Conservation (phyloP, 495 filamentous ascomycete genomes). For the Penicillium canariense region DNA sequence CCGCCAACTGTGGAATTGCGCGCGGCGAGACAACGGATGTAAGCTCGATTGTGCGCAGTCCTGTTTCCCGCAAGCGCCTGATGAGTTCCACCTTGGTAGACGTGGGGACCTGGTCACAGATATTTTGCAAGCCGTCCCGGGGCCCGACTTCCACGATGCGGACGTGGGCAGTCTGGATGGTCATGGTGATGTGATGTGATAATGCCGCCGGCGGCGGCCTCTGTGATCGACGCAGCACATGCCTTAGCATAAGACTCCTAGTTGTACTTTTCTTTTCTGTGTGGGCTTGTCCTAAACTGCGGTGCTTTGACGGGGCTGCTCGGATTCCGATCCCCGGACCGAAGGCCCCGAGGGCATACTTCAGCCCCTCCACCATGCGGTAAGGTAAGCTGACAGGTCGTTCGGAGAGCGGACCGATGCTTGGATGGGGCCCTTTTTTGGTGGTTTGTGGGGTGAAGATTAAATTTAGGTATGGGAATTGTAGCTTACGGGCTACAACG, state of each 20-base stretch:
- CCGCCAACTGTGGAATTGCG: conserved; percentile 42
- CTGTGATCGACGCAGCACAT: too few relatives aligned
- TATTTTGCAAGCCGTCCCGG: conserved; percentile 48
- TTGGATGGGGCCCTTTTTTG: neutral
- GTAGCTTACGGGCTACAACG: too few relatives aligned
- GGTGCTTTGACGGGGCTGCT: neutral
- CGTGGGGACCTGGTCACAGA: conserved; percentile 33
- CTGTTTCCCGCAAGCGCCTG: conserved; percentile 25
- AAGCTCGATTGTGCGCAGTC: conserved; percentile 39
- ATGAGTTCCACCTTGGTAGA: conserved; percentile 41
- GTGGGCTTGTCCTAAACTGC: neutral
- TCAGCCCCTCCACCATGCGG: neutral
- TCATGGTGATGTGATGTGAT: neutral
- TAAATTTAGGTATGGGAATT: too few relatives aligned
- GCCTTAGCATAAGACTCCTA: too few relatives aligned
- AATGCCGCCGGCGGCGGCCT: neutral
- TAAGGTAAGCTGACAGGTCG: neutral
- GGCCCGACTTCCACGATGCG: conserved; percentile 49
- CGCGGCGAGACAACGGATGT: conserved; percentile 46
- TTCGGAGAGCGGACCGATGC: neutral
- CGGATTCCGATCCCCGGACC: neutral
- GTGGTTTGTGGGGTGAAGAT: neutral
- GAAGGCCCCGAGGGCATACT: neutral
- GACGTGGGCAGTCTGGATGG: conserved; percentile 13
- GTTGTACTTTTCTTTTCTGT: too few relatives aligned